Evolutionary conservation across 257 asterid genomes (phyloP), one percentile per base, ranked within the genome.

Genomic region (Fraxinus pennsylvanica): DNA sequence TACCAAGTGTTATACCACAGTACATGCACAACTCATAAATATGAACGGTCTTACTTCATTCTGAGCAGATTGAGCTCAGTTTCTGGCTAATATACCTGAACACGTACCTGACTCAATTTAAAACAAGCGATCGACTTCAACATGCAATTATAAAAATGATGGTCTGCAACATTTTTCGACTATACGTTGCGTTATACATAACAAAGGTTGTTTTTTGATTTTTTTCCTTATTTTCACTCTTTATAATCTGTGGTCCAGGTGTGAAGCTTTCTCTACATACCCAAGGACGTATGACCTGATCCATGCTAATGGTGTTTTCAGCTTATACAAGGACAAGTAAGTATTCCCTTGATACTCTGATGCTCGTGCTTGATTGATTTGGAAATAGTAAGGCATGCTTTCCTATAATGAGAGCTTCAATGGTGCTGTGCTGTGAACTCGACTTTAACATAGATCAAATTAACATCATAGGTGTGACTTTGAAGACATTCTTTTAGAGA

Each of bases 211-310:
- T 15, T 47, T 47, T 3, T 13, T 41, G 2, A 0, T 32, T 32
- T 32, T 4, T 1, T 1, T 15, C 4, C 7, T 4, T 47, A 13
- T 47, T 15, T 47, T 15, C n/a, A 47, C 5, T 3, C 21, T 80
- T 73, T 66, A 45, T 68, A 22, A 2, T 73, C 30, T 77, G 5
- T 81, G 61, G 68, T 82, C 65, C 79, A 95, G 99, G 99, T 95
- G 98, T 72, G 99, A 95, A 84, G 99, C 85, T 75, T 95, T 95
- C 89, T 95, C 99, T 9, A 93, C 99, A 9, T 95, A 95, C 79
- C 99, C 99, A 41, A 90, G 99, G 84, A 95, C 99, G n/a, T 95
- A 95, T 29, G 99, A 95, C 81, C 98, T 95, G 72, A 91, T 95
- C 84, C 99, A 95, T 78, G 99, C 99, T 78, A 88, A 83, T 80